A percentile compares a stretch with the other conserved stretches of the same genome.
Evolutionary conservation across 2,329 filamentous ascomycete genomes (phyloP).

Genomic region (Dactylellina cionopaga): DNA sequence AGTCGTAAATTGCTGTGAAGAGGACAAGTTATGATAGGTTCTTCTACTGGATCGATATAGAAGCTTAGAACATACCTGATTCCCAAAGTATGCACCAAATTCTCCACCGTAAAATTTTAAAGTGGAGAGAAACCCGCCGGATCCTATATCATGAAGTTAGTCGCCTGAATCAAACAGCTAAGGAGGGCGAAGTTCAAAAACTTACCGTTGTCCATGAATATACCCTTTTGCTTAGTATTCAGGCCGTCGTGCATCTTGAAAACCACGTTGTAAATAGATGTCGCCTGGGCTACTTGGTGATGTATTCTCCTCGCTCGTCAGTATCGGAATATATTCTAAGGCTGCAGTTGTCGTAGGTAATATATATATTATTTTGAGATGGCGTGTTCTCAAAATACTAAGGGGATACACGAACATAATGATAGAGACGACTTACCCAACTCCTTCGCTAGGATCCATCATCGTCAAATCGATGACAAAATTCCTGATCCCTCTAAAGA

Average conservation of each 20-base stretch:
- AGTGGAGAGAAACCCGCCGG: slow-evolving; percentile 83
- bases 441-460: slow-evolving; percentile 68
- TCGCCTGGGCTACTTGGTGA: slow-evolving; percentile 75
- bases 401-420: too few species aligned
- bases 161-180: not conserved
- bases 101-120: slow-evolving; percentile 83
- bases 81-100: slow-evolving; percentile 65
- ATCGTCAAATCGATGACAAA: slow-evolving; percentile 80
- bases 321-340: slow-evolving; percentile 69
- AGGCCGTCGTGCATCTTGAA: slow-evolving; percentile 61
- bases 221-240: slow-evolving; percentile 63
- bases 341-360: too few species aligned
- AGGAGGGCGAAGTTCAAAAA: not conserved
- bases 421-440: slow-evolving; percentile 54
- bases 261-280: slow-evolving; percentile 69
- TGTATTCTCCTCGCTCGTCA: slow-evolving; percentile 66
- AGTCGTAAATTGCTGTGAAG: slow-evolving; percentile 86
- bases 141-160: slow-evolving; percentile 61
- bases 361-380: too few species aligned
- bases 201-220: slow-evolving; percentile 71
- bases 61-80: slow-evolving; percentile 22
- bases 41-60: too few species aligned
- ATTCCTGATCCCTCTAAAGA: slow-evolving; percentile 84
- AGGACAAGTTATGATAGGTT: not conserved
- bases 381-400: too few species aligned